phyloP scores from a whole-genome alignment of 148 eudicot species.

The Chenopodium berlandieri region DNA sequence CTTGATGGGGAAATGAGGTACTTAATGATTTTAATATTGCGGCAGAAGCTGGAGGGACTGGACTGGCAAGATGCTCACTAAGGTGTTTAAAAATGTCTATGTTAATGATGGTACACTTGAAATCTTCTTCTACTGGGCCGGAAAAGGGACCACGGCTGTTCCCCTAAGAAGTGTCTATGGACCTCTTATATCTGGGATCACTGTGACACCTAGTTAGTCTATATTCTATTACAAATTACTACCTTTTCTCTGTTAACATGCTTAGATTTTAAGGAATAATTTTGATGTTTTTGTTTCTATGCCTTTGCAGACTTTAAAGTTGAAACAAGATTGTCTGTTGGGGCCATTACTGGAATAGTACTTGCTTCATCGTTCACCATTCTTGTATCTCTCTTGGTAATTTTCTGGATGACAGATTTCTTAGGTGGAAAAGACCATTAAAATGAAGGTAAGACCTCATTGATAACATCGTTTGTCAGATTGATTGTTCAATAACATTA shows the following conservation, averaged over 20 bases:
- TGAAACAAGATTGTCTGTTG: slow-evolving; percentile 51
- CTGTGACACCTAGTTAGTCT: slow-evolving; percentile 79
- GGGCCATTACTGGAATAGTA: slow-evolving; percentile 62
- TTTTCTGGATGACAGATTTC: slow-evolving; percentile 47
- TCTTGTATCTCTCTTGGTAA: slow-evolving; percentile 33
- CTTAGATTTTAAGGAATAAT: not conserved
- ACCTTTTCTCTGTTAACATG: not conserved
- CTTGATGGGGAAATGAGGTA: slow-evolving; percentile 45
- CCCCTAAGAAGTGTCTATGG: slow-evolving; percentile 76
- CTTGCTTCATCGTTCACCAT: slow-evolving; percentile 36
- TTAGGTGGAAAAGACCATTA: slow-evolving; percentile 45
- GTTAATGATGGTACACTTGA: slow-evolving; percentile 72
- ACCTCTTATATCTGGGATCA: slow-evolving; percentile 85
- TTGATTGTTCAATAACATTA: not conserved
- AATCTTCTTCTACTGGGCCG: slow-evolving; percentile 80
- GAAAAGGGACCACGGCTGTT: slow-evolving; percentile 77
- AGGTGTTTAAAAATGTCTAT: slow-evolving; percentile 37
- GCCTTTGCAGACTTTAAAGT: slow-evolving; percentile 51
- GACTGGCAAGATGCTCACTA: slow-evolving; percentile 39
- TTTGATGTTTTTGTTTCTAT: not conserved
- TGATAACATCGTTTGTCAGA: too few species aligned
- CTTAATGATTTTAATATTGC: slow-evolving; percentile 62
- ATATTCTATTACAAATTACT: not conserved
- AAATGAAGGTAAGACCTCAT: slow-evolving; percentile 29
- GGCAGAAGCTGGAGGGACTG: slow-evolving; percentile 62